phyloP scores from a whole-genome alignment of 495 filamentous ascomycete species.

The Penicillium verhagenii region DNA sequence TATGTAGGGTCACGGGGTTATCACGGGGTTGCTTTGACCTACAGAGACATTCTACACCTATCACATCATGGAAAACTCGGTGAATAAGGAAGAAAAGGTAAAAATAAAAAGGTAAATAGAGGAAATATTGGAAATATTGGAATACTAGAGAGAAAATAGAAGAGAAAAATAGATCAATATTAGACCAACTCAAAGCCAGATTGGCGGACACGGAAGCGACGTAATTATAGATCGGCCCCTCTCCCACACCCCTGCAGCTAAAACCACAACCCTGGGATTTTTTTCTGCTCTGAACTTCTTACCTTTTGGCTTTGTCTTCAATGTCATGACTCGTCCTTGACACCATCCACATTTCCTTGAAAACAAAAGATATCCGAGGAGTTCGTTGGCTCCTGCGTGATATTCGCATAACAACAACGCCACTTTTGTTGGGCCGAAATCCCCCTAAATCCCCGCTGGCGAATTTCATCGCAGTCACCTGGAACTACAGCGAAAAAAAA shows the following conservation, averaged over 20 bases:
- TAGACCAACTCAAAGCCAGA: no score
- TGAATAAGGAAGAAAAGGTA: slow-evolving; percentile 9
- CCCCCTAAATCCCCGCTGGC: neutral
- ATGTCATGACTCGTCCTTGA: neutral
- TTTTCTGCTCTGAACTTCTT: slow-evolving; percentile 16
- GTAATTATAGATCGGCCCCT: slow-evolving; percentile 38
- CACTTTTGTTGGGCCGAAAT: neutral
- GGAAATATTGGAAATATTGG: neutral
- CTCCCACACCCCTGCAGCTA: slow-evolving; percentile 35
- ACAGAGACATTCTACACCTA: slow-evolving; percentile 2
- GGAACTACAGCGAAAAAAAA: no score
- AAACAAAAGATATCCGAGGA: neutral
- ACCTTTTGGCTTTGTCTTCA: neutral
- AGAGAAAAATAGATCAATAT: neutral
- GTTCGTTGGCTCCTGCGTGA: no score
- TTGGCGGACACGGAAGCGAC: slow-evolving; percentile 19
- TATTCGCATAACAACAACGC: no score
- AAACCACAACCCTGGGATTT: slow-evolving; percentile 39
- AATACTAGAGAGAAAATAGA: neutral
- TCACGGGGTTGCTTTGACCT: slow-evolving; percentile 1
- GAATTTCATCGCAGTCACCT: neutral
- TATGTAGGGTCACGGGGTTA: no score
- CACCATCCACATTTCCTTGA: neutral
- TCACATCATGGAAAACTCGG: slow-evolving; percentile 18
- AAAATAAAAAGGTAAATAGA: no score